Percentiles rank a stretch among this genome's conserved stretches.
phyloP scores from a whole-genome alignment of 805 yeast species.

The Huiozyma naganishii region DNA sequence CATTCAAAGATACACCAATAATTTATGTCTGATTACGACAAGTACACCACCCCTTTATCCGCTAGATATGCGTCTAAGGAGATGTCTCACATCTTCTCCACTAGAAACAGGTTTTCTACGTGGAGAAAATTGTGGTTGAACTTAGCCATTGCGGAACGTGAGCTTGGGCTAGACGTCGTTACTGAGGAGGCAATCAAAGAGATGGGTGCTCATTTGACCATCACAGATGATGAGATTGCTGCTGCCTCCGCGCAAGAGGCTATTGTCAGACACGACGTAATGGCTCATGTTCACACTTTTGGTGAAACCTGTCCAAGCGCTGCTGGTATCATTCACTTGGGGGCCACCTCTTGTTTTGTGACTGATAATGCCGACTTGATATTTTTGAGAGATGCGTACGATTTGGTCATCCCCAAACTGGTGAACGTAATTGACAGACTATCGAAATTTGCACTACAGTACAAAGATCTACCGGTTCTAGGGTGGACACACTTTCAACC shows the following conservation, averaged over 20 bases:
- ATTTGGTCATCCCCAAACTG: constrained; percentile 82
- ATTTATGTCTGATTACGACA: constrained; percentile 40
- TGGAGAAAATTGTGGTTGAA: constrained; percentile 98
- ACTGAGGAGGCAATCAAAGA: constrained; percentile 86
- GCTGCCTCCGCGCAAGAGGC: constrained; percentile 91
- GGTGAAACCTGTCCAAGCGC: constrained; percentile 92
- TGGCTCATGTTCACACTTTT: constrained; percentile 97
- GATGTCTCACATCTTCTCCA: constrained; percentile 87
- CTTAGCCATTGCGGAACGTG: constrained; percentile 90
- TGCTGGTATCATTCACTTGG: constrained; percentile 94
- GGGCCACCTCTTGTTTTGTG: constrained; percentile 96
- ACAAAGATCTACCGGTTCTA: constrained; percentile 91
- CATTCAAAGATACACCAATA: not conserved
- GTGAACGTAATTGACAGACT: constrained; percentile 92
- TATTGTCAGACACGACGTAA: constrained; percentile 95
- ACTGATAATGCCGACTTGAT: constrained; percentile 97
- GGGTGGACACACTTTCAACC: constrained; percentile 99
- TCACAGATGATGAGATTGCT: constrained; percentile 87
- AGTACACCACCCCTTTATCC: constrained; percentile 85
- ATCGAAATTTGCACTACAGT: constrained; percentile 74
- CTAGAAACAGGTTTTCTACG: constrained; percentile 89
- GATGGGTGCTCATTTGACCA: constrained; percentile 64
- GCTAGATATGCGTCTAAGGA: constrained; percentile 97
- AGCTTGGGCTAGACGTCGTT: constrained; percentile 74
- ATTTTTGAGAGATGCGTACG: constrained; percentile 92